Base-by-base conservation (phyloP, 306 rosid genomes). In the Begonia masoniana region DNA sequence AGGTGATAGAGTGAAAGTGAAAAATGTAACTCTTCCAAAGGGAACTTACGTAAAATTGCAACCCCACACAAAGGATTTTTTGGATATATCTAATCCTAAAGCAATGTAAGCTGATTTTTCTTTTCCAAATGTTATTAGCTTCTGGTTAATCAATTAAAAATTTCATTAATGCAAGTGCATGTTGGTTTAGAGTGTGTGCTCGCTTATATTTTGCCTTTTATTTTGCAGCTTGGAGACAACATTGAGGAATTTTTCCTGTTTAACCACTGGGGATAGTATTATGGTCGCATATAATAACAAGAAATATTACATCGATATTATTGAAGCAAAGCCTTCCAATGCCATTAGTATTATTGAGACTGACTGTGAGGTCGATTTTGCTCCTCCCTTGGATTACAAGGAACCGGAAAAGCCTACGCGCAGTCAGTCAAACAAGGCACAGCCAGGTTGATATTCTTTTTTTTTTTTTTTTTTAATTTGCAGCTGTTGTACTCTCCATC, bases 211-310 rank as follows among this genome's bases (percentile, higher is more conserved):
- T 21, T 21, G 24, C 24, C 3, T 21, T 31, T 31, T 31, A 5
- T 31, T 31, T 31, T 51, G 54, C 63, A 58, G 62, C 43, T 58
- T 58, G 54, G 97, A 89, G 87, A 89, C 97, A 10, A 89, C 95
- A 0, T 68, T 89, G 65, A 78, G 97, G 72, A 89, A 89, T 71
- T 89, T 85, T 74, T 89, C 97, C 23, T 89, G 97, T 77, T 73
- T 89, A 77, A 76, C 87, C 35, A 72, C 82, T 39, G 97, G 95
- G 68, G 97, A 89, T 67, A 89, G 97, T 75, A 89, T 89, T 60
- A 89, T 89, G 97, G 97, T 89, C 57, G 95, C 97, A 54, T 89
- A 89, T 68, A 89, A 89, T 82, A 89, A 89, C 82, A 89, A 76
- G 71, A 89, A 85, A 51, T 89, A 89, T 57, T 89, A 89, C 71